Conservation (phyloP, 2,329 filamentous ascomycete species). For the Bisporella sp. region DNA sequence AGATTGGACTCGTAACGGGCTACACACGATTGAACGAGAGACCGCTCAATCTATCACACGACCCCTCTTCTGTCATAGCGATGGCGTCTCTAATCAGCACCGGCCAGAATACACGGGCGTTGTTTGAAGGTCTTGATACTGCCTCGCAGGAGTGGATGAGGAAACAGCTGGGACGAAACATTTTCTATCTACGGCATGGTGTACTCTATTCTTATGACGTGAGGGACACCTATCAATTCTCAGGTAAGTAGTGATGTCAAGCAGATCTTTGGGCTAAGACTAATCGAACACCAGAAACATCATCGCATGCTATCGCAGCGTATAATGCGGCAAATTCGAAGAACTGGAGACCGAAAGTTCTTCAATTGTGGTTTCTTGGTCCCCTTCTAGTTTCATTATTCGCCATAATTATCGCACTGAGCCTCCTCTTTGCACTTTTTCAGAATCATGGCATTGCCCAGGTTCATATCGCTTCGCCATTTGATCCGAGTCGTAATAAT, state of each 20-base stretch:
- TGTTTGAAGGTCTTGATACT: slow-evolving; percentile 12
- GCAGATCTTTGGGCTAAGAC: background rate
- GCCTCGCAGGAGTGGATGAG: slow-evolving; percentile 6
- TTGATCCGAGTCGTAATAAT: slow-evolving; percentile 2
- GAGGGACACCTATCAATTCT: slow-evolving; percentile 1
- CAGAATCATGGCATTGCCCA: slow-evolving; percentile 7
- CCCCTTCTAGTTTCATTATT: slow-evolving; percentile 1
- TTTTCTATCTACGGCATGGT: slow-evolving; percentile 7
- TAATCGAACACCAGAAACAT: background rate
- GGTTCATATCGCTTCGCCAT: background rate
- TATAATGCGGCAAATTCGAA: background rate
- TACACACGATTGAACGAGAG: slow-evolving; percentile 5
- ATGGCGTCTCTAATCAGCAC: slow-evolving; percentile 7
- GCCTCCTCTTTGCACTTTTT: slow-evolving; percentile 4
- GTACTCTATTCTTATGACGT: slow-evolving; percentile 7
- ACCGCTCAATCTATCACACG: slow-evolving; percentile 10
- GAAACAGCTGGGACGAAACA: slow-evolving; percentile 6
- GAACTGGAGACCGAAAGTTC: slow-evolving; percentile 7
- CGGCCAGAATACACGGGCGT: slow-evolving; percentile 4
- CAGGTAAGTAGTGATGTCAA: slow-evolving; percentile 1
- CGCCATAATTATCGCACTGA: slow-evolving; percentile 1
- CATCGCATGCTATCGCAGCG: background rate
- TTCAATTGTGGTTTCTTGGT: slow-evolving; percentile 2
- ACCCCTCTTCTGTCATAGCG: slow-evolving; percentile 4
- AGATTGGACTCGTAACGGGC: slow-evolving; percentile 5